phyloP scores from a whole-genome alignment of 352 stramenopile genomes.

The Pelagophyceae sp. region DNA sequence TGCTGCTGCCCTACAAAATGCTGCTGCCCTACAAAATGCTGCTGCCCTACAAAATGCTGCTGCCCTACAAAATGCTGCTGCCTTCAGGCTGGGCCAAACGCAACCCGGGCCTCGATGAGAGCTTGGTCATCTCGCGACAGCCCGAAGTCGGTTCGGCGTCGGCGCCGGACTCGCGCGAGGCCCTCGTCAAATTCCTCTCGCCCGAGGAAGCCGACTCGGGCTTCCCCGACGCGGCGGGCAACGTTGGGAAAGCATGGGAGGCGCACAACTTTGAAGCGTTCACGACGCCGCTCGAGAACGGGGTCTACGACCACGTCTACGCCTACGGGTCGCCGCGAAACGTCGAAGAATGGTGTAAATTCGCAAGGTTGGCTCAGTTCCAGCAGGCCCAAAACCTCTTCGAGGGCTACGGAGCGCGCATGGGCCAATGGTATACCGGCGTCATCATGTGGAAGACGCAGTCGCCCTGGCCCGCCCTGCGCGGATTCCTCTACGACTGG shows the following conservation, averaged over 20 bases:
- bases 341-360: constrained; percentile 35
- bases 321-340: constrained; percentile 26
- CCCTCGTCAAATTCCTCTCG: constrained; percentile 32
- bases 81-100: constrained; percentile 35
- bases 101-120: constrained; percentile 39
- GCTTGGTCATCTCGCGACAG: constrained; percentile 37
- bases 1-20: no score
- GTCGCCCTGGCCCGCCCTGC: constrained; percentile 40
- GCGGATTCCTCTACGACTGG: constrained; percentile 45
- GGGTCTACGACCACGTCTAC: constrained; percentile 29
- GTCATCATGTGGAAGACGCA: constrained; percentile 47
- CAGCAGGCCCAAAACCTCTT: constrained; percentile 43
- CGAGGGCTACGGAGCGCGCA: constrained; percentile 34
- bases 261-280: constrained; percentile 40
- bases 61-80: constrained; percentile 39
- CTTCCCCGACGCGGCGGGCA: constrained; percentile 7
- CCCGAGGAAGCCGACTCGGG: not conserved
- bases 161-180: constrained; percentile 31
- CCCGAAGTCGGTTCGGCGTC: constrained; percentile 42
- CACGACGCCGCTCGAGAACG: no score
- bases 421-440: constrained; percentile 38
- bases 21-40: no score
- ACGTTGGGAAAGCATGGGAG: constrained; percentile 31
- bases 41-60: no score
- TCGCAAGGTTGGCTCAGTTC: constrained; percentile 39